Conservation (phyloP, 164 flowering plant species). For the Sextonia rubra region DNA sequence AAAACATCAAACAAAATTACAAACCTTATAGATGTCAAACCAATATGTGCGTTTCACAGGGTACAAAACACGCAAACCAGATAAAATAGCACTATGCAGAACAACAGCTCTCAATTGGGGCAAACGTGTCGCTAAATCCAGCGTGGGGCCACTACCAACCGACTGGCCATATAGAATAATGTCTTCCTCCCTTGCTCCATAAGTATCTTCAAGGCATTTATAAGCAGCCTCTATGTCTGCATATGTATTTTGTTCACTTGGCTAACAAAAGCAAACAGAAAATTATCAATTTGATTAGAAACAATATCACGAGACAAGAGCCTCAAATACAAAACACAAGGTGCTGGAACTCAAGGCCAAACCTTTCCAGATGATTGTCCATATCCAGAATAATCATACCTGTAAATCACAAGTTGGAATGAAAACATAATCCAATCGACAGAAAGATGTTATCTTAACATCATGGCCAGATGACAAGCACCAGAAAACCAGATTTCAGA, state of each 20-base stretch:
- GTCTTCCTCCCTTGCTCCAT: slow-evolving; percentile 76
- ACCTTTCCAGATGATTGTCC: slow-evolving; percentile 94
- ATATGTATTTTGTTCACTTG: slow-evolving; percentile 81
- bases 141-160: slow-evolving; percentile 88
- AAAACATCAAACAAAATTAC: not conserved
- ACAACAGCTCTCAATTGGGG: slow-evolving; percentile 71
- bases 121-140: slow-evolving; percentile 67
- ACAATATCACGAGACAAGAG: not conserved
- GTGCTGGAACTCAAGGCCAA: slow-evolving; percentile 6
- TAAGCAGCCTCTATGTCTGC: slow-evolving; percentile 85
- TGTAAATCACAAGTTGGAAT: slow-evolving; percentile 23
- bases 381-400: slow-evolving; percentile 90
- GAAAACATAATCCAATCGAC: not conserved
- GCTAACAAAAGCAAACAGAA: slow-evolving; percentile 29
- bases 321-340: not conserved
- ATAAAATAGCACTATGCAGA: slow-evolving; percentile 80
- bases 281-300: not conserved
- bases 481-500: not conserved
- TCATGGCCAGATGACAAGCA: not conserved
- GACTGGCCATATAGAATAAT: slow-evolving; percentile 84
- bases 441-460: not conserved
- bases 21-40: slow-evolving; percentile 91
- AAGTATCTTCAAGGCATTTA: slow-evolving; percentile 64
- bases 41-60: slow-evolving; percentile 77
- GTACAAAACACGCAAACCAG: slow-evolving; percentile 88